Evolutionary conservation across 2,329 filamentous ascomycete genomes (phyloP), one percentile per base, ranked within the genome.

Genomic region (Phialemonium atrogriseum): DNA sequence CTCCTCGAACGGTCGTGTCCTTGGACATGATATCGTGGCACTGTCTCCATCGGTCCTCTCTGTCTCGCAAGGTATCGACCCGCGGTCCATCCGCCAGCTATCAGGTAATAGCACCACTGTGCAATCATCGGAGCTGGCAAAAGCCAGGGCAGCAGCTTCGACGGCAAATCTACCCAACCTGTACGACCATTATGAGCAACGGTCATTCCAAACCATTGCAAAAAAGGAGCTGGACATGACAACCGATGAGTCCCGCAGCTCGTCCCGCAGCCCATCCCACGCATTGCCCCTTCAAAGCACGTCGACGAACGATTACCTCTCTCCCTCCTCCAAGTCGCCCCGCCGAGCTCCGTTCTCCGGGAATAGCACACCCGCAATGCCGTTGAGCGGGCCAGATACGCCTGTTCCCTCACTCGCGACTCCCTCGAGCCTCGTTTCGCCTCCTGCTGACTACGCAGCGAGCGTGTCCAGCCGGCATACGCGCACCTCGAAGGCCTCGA

Each of bases 171-270:
- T 73, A 14, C 58, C 68, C 25, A 64, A 65, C 32, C 54, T 77
- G 4, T 75, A 76, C 43, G 58, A 71, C 34, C 69, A 76, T 43
- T 75, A 77, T 43, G 72, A 76, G 47, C 62, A 72, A 41, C 67
- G 66, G 57, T 66, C 68, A 0, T 65, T 70, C 35, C 62, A 62
- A 10, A 51, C 67, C 23, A 50, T 64, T n/a, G n/a, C n/a, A n/a
- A n/a, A n/a, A n/a, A n/a, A n/a, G n/a, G n/a, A n/a, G n/a, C n/a
- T n/a, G n/a, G n/a, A n/a, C n/a, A n/a, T n/a, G n/a, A n/a, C n/a
- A n/a, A n/a, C n/a, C n/a, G n/a, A n/a, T n/a, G n/a, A n/a, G n/a
- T n/a, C n/a, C n/a, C n/a, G n/a, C n/a, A n/a, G n/a, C n/a, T n/a
- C n/a, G n/a, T n/a, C n/a, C n/a, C n/a, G n/a, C n/a, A n/a, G n/a